Conservation (phyloP, 2,329 filamentous ascomycete genomes). For the Cadophora sp. region DNA sequence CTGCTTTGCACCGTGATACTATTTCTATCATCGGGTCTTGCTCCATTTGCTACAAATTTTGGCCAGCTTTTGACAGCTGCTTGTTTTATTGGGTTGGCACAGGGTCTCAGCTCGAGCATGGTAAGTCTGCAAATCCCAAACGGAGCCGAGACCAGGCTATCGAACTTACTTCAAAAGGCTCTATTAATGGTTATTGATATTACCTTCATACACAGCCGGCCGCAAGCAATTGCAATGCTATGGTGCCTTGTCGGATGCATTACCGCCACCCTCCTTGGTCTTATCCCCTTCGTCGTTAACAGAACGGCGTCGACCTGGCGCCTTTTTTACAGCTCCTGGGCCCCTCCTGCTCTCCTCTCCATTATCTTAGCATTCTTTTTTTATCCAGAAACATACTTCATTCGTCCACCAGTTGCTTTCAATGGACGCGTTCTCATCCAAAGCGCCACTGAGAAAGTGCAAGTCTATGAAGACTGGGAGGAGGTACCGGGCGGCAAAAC, state of each 20-base stretch:
- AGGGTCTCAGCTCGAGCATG: neutral
- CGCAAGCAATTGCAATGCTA: conserved; percentile 21
- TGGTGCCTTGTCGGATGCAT: conserved; percentile 20
- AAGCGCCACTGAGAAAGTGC: conserved; percentile 24
- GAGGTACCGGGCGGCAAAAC: conserved; percentile 24
- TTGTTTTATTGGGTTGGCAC: neutral
- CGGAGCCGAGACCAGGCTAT: no score
- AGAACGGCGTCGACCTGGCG: neutral
- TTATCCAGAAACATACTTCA: conserved; percentile 29
- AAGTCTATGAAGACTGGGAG: conserved; percentile 28
- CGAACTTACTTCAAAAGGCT: conserved; percentile 19
- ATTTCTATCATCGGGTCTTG: neutral
- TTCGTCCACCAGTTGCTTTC: conserved; percentile 26
- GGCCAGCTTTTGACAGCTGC: neutral
- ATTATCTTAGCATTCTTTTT: conserved; percentile 21
- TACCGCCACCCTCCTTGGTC: neutral
- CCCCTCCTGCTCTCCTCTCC: neutral
- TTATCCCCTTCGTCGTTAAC: neutral
- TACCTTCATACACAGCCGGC: conserved; percentile 30
- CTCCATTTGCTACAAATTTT: neutral
- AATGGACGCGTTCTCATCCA: conserved; percentile 27
- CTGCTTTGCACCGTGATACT: conserved; percentile 19
- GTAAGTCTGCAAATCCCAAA: no score
- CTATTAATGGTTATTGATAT: conserved; percentile 28
- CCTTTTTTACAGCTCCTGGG: neutral